Base-by-base conservation (phyloP, 805 yeast species). In the Metschnikowia santaceciliae region DNA sequence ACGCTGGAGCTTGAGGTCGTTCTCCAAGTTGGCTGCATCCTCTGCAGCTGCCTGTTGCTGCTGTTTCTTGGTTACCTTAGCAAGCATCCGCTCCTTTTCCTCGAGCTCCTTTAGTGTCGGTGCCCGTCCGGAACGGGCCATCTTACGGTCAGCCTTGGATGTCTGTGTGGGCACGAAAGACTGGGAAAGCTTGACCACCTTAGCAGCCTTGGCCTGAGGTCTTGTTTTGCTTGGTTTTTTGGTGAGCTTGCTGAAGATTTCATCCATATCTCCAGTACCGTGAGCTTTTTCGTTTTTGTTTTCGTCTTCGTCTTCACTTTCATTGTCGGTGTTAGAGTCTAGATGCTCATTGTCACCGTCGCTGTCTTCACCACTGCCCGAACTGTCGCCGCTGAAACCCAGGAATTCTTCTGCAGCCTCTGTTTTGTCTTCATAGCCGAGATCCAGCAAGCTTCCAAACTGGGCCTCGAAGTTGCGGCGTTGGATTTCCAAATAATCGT, bases 1-100 rank as follows among this genome's bases (percentile, higher is more conserved):
- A 51, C 90, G 69, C 62, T 87, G 91, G 44, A 88, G 69, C 58
- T 83, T 87, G n/a, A 85, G 61, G 64, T 86, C 94, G 57, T 86
- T 84, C 53, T 83, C 78, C 54, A 85, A 59, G 59, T 86, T 81
- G 26, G 84, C 78, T 7, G 61, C 64, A 47, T 74, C 77, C 50
- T 74, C 79, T 54, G 69, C 62, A 32, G 68, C 67, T 6, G 69
- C 64, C 54, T 69, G 58, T 38, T 66, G 63, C 54, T 66, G 64
- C 53, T 71, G 75, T 54, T 64, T 68, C 48, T 68, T 69, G 17
- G 68, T 71, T 63, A 57, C 54, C 49, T 69, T 67, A 23, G 46
- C 48, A 0, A 61, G 51, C 36, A 51, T 55, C 36, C 60, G 53
- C 48, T 67, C 64, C 45, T 66, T 68, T 37, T 57, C 54, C 42